A percentile compares a stretch with the other conserved stretches of the same genome.
These are phyloP conservation scores for Aegilops tauschii DNA, from an alignment of 176 grass and related monocot genomes.

Conservation along the genomic window DNA sequence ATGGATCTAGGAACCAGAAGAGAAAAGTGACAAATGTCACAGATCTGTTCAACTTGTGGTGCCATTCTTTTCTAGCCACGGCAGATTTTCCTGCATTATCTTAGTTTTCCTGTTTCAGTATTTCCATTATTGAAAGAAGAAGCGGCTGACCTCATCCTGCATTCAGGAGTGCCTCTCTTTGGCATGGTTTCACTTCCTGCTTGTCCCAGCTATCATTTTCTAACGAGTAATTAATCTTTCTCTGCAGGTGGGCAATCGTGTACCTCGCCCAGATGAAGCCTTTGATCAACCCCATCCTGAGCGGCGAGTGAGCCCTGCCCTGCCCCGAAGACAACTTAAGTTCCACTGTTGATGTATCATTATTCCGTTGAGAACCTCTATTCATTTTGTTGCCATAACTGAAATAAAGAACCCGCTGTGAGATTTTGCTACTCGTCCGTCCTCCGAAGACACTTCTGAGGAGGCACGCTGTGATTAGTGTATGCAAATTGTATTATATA, in stretches of 20 bases:
- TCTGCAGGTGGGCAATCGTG: slow-evolving; percentile 88
- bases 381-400: slow-evolving; percentile 35
- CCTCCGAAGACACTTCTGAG: background rate
- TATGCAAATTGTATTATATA: slow-evolving; percentile 54
- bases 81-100: background rate
- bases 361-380: slow-evolving; percentile 33
- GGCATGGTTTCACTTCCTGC: background rate
- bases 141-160: background rate
- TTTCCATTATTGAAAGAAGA: background rate
- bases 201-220: background rate
- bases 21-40: background rate
- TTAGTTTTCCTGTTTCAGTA: background rate
- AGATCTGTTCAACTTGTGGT: background rate
- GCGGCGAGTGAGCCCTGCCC: slow-evolving; percentile 61
- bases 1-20: background rate
- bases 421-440: slow-evolving; percentile 33
- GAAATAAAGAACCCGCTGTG: slow-evolving; percentile 37
- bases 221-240: background rate
- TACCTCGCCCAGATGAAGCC: slow-evolving; percentile 96
- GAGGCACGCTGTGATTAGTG: slow-evolving; percentile 49
- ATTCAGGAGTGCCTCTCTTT: background rate
- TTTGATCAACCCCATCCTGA: slow-evolving; percentile 89
- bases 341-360: slow-evolving; percentile 19
- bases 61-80: background rate
- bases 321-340: background rate